Base-by-base conservation (phyloP, 768 basidiomycete genomes). In the Russula sp. region DNA sequence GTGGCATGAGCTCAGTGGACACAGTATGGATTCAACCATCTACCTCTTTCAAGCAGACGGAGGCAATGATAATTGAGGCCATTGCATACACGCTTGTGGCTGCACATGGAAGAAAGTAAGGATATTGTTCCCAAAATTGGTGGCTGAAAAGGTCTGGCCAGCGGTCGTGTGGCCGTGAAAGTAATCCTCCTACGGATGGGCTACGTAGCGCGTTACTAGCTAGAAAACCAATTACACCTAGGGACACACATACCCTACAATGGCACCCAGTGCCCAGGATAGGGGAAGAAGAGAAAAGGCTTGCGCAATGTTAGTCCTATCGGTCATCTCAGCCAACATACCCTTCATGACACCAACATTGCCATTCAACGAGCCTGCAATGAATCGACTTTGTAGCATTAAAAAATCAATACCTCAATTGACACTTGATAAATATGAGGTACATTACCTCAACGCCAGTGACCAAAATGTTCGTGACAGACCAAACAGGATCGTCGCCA, bases 311-410 rank as follows among this genome's bases (percentile, higher is more conserved):
- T 87, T 87, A 0, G 81, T 79, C 0, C 78, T 71, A 65, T 87
- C 85, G 0, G 84, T 85, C 36, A 87, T 69, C 59, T 87, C 86
- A 0, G 79, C 85, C 74, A 88, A 77, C 67, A 83, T 58, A 7
- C 58, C 35, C 36, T 48, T 58, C 57, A 48, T 58, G 22, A 56
- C 42, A 14, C 54, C 54, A 11, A 48, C 32, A 20, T 58, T 58
- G 20, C 47, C 58, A 9, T 58, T 58, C 14, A 50, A 29, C n/a
- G 49, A 41, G 10, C 58, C 58, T 58, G 58, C 41, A 58, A 54
- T 45, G 7, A 56, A 14, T 29, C 56, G 18, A 41, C 48, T 54
- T 46, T 58, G 22, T n/a, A 9, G 22, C 11, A 22, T 29, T 1
- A 39, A 5, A 16, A 8, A 9, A 20, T 42, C 11, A 29, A 47